Conservation (phyloP, 1,284 basidiomycete genomes). For the Malassezia brasiliensis region DNA sequence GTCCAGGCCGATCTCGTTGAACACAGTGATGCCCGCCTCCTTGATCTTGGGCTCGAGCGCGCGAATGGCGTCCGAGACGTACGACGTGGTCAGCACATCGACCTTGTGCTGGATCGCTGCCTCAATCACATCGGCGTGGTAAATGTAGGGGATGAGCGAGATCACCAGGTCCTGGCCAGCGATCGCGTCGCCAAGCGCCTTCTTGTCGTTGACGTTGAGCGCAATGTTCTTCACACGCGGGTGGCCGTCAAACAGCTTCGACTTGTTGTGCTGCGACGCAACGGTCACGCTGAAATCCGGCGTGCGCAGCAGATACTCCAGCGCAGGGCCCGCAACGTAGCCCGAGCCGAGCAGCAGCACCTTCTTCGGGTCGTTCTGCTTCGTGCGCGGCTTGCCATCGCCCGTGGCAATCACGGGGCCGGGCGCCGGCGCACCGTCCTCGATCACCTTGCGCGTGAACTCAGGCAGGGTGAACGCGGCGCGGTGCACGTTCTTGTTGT, state of each 20-base stretch:
- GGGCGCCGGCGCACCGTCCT: slow-evolving; percentile 41
- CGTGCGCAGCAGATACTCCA: slow-evolving; percentile 79
- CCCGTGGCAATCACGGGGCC: slow-evolving; percentile 51
- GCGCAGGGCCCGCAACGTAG: slow-evolving; percentile 85
- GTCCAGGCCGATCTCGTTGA: slow-evolving; percentile 98
- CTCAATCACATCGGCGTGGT: slow-evolving; percentile 83
- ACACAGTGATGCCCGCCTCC: slow-evolving; percentile 80
- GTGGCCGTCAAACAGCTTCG: slow-evolving; percentile 61
- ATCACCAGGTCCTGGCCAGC: slow-evolving; percentile 86
- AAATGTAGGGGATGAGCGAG: slow-evolving; percentile 89
- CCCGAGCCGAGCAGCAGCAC: slow-evolving; percentile 86
- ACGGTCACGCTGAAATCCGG: slow-evolving; percentile 76
- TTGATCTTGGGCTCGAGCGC: slow-evolving; percentile 74
- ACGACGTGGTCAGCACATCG: slow-evolving; percentile 91
- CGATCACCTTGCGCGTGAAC: slow-evolving; percentile 60
- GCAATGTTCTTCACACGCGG: slow-evolving; percentile 62
- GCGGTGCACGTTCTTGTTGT: slow-evolving; percentile 71
- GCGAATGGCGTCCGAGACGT: slow-evolving; percentile 84
- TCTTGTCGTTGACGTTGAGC: slow-evolving; percentile 68
- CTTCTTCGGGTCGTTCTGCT: slow-evolving; percentile 55
- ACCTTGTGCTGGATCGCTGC: slow-evolving; percentile 90
- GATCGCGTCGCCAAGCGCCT: slow-evolving; percentile 68
- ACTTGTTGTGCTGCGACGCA: slow-evolving; percentile 52
- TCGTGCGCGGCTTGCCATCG: slow-evolving; percentile 48
- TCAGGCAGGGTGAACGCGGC: slow-evolving; percentile 83